Percentiles rank a stretch among this genome's conserved stretches.
Evolutionary conservation across 192 early-diverging fungal genomes (phyloP).

Genomic region (Podila clonocystis): DNA sequence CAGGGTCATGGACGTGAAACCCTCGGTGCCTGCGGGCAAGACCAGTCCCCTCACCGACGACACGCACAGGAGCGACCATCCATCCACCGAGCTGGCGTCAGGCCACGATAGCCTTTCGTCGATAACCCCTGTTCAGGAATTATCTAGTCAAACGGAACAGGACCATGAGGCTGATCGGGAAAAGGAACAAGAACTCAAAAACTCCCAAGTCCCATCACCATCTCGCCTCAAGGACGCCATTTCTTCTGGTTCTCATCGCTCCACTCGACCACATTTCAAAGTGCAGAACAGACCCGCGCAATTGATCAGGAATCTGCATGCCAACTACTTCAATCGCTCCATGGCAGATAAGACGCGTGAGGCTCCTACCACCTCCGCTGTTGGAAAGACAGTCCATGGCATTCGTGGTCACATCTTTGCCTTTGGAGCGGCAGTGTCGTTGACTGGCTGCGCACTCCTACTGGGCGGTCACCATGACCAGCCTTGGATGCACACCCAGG

Average conservation of each 20-base stretch:
- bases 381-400: conserved; percentile 6
- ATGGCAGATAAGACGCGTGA: not conserved
- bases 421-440: conserved; percentile 18
- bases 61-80: not conserved
- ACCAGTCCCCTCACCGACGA: not conserved
- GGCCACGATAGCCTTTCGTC: too few species aligned
- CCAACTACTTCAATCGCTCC: conserved; percentile 30
- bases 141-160: too few species aligned
- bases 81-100: not conserved
- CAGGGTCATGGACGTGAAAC: not conserved
- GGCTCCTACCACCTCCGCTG: not conserved
- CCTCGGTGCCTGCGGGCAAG: not conserved
- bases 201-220: too few species aligned
- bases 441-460: conserved; percentile 33
- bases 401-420: conserved; percentile 33
- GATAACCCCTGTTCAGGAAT: too few species aligned
- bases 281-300: conserved; percentile 31
- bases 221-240: not conserved
- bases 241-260: not conserved
- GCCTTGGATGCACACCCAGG: conserved; percentile 5
- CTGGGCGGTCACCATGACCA: conserved; percentile 4
- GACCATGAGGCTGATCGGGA: too few species aligned
- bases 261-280: conserved; percentile 13
- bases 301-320: conserved; percentile 48
- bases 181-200: too few species aligned